A percentile compares a stretch with the other conserved stretches of the same genome.
phyloP scores from a whole-genome alignment of 2,329 filamentous ascomycete genomes.

The Catunica adiposa region DNA sequence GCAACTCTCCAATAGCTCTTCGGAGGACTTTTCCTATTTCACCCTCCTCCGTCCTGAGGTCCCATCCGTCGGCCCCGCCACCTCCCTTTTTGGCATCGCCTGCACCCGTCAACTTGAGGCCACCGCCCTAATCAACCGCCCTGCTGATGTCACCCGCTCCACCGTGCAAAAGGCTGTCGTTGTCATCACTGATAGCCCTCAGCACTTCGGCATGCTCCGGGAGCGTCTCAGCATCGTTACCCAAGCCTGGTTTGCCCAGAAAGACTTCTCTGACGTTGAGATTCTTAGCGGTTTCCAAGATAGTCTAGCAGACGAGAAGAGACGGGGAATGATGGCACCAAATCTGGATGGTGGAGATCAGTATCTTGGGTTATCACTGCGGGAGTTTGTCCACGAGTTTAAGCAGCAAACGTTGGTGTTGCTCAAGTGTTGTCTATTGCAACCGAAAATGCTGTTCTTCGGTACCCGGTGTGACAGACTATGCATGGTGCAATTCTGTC shows the following conservation, averaged over 20 bases:
- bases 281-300: constrained; percentile 86
- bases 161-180: constrained; percentile 98
- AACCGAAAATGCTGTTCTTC: constrained; percentile 99
- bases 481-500: constrained; percentile 96
- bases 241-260: constrained; percentile 90
- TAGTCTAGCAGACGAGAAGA: constrained; percentile 55
- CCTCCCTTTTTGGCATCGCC: constrained; percentile 86
- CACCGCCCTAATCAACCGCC: constrained; percentile 56
- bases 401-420: constrained; percentile 87
- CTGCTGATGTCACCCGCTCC: constrained; percentile 83
- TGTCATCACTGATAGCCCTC: constrained; percentile 79
- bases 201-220: constrained; percentile 76
- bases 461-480: constrained; percentile 87
- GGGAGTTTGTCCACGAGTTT: constrained; percentile 87
- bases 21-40: constrained; percentile 97
- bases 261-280: constrained; percentile 78
- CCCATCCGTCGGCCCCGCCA: constrained; percentile 35
- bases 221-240: constrained; percentile 84
- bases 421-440: constrained; percentile 81
- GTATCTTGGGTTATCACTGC: constrained; percentile 72
- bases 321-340: constrained; percentile 38
- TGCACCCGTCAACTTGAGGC: constrained; percentile 87
- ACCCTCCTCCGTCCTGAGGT: constrained; percentile 57
- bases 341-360: constrained; percentile 67
- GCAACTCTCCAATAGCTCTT: constrained; percentile 39